Conservation (phyloP, 2,329 filamentous ascomycete species). For the Trichoderma oligosporum region DNA sequence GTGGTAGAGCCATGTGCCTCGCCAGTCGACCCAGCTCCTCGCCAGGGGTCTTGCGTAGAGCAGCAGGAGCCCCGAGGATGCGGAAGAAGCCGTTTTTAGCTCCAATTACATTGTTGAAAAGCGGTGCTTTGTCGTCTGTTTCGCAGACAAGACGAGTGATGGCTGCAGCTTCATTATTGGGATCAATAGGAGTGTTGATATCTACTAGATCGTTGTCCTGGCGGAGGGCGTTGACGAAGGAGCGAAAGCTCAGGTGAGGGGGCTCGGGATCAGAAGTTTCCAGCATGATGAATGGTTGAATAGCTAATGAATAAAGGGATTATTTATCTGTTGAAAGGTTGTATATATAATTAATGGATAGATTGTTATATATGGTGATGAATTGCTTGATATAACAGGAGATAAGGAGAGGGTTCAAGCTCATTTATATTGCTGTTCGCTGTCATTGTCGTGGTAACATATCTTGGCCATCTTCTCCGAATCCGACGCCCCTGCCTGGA, state of each 20-base stretch:
- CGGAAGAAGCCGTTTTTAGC: slow-evolving; percentile 43
- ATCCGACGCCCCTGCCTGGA: too few species aligned
- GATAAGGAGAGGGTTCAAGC: too few species aligned
- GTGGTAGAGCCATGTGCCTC: slow-evolving; percentile 39
- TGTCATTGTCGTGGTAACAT: not conserved
- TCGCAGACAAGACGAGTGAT: slow-evolving; percentile 46
- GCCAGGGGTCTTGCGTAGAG: slow-evolving; percentile 32
- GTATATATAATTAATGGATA: too few species aligned
- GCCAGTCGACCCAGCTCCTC: slow-evolving; percentile 42
- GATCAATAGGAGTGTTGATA: slow-evolving; percentile 41
- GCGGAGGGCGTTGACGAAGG: slow-evolving; percentile 42
- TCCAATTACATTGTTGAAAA: slow-evolving; percentile 51
- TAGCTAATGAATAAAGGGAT: too few species aligned
- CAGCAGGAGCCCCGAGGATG: slow-evolving; percentile 44
- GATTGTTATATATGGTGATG: too few species aligned
- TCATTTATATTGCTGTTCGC: not conserved
- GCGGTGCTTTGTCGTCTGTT: slow-evolving; percentile 43
- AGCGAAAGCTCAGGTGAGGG: slow-evolving; percentile 40
- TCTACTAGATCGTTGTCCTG: slow-evolving; percentile 43
- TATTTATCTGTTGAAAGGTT: too few species aligned
- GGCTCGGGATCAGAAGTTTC: not conserved
- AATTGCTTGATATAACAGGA: too few species aligned
- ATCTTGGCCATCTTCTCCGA: not conserved
- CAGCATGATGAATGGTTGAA: not conserved
- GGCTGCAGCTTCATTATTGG: slow-evolving; percentile 44